Evolutionary conservation across 345 rosid genomes (phyloP).

Genomic region (Linum usitatissimum): DNA sequence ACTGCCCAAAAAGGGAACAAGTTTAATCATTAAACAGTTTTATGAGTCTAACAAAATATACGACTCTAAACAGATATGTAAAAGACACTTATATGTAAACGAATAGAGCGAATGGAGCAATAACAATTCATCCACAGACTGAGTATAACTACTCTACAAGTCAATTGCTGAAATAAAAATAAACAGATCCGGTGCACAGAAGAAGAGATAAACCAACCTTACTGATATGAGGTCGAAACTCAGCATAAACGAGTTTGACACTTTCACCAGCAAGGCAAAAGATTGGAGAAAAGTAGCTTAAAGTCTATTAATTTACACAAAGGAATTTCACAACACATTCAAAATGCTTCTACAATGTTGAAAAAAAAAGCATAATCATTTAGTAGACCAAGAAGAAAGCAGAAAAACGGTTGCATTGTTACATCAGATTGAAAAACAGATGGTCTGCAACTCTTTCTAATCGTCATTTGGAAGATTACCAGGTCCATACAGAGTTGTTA

Average conservation of each 20-base stretch:
- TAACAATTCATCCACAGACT: neutral
- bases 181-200: too few relatives aligned
- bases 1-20: constrained; percentile 6
- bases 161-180: neutral
- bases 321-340: neutral
- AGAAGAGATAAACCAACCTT: neutral
- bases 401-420: neutral
- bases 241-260: neutral
- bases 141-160: neutral
- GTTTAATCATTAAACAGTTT: constrained; percentile 2
- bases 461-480: neutral
- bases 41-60: neutral
- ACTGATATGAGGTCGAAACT: neutral
- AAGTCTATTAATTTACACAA: neutral
- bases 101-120: neutral
- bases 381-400: neutral
- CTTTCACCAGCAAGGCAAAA: neutral
- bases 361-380: neutral
- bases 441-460: neutral
- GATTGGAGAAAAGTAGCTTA: neutral
- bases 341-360: neutral
- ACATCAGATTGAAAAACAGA: too few relatives aligned
- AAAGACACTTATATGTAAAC: neutral
- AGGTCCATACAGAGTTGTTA: neutral
- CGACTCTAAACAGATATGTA: neutral